Evolutionary conservation across 176 grass and related monocot species (phyloP), one percentile per base, ranked within the genome.

Genomic region (Rhipidocladum racemiflorum): DNA sequence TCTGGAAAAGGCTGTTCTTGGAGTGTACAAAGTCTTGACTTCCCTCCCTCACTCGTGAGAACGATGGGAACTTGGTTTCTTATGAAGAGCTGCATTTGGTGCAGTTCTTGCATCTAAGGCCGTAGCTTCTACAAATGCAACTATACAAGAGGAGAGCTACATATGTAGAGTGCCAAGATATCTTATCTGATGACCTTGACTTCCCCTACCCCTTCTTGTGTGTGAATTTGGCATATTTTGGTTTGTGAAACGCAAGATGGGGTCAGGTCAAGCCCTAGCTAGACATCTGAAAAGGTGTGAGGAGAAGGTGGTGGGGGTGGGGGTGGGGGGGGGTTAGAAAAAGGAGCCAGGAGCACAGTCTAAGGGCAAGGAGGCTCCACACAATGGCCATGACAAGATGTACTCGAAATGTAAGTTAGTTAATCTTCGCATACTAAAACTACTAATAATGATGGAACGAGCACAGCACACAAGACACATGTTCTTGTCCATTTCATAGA

Each of bases 231-330:
- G 83, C 86, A 64, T 75, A 51, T 85, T 75, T 45, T 84, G 57
- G 68, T 18, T 68, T 79, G 79, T 75, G 82, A 77, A 72, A 83
- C 55, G 83, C 75, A 89, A 61, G 64, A 80, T 84, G 84, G 67
- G 80, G 25, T 71, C 73, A 81, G 75, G 81, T 84, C 80, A 89
- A 70, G 78, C 59, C 82, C 84, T 85, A 85, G 72, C 84, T 81
- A 90, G 74, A 86, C 87, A 90, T 90, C 85, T 93, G 73, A 90
- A 93, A 90, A 93, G 91, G 85, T 90, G 91, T 85, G 91, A 93
- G 82, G 87, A 87, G 71, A 75, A 75, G 78, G 43, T 49, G 89
- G 39, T 84, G 77, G 85, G 24, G 55, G 79, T n/a, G 70, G 61
- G 45, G 75, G 21, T 42, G 56, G 79, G 70, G 61, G 45, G 83